phyloP scores from a whole-genome alignment of 2,329 filamentous ascomycete genomes.

The Diaporthe vaccinii region DNA sequence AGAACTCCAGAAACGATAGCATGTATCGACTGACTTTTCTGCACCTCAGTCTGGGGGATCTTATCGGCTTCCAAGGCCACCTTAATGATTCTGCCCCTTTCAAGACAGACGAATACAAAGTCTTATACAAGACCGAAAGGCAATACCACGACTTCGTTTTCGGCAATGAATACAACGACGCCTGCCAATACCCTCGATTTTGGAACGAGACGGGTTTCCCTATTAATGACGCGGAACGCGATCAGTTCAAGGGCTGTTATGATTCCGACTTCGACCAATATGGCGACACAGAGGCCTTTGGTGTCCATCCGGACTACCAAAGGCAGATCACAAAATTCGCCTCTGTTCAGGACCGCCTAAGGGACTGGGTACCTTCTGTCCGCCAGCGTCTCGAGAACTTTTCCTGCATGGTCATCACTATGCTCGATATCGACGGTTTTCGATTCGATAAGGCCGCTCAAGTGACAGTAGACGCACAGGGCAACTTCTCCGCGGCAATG shows the following conservation, averaged over 20 bases:
- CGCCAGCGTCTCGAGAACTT: conserved; percentile 69
- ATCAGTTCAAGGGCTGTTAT: conserved; percentile 67
- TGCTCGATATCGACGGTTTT: conserved; percentile 75
- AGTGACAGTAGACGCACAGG: conserved; percentile 72
- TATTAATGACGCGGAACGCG: conserved; percentile 60
- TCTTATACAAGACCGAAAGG: conserved; percentile 66
- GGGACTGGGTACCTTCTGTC: conserved; percentile 73
- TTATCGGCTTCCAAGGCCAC: conserved; percentile 73
- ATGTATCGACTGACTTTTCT: too few relatives aligned
- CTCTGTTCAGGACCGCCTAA: conserved; percentile 75
- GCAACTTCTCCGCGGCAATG: conserved; percentile 68
- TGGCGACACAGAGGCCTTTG: conserved; percentile 74
- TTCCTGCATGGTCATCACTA: conserved; percentile 73
- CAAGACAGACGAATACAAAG: conserved; percentile 66
- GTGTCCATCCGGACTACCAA: conserved; percentile 73
- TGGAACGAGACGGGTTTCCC: conserved; percentile 70
- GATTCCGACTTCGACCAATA: conserved; percentile 75
- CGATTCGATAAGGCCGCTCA: conserved; percentile 77
- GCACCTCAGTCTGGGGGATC: conserved; percentile 65
- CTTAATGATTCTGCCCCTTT: conserved; percentile 71
- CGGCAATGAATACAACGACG: conserved; percentile 65
- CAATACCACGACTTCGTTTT: conserved; percentile 71
- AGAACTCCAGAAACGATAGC: neutral
- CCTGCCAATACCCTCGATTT: conserved; percentile 71
- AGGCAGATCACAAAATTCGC: conserved; percentile 76